Conservation (phyloP, 208 protist genomes). For the Leishmania guyanensis region DNA sequence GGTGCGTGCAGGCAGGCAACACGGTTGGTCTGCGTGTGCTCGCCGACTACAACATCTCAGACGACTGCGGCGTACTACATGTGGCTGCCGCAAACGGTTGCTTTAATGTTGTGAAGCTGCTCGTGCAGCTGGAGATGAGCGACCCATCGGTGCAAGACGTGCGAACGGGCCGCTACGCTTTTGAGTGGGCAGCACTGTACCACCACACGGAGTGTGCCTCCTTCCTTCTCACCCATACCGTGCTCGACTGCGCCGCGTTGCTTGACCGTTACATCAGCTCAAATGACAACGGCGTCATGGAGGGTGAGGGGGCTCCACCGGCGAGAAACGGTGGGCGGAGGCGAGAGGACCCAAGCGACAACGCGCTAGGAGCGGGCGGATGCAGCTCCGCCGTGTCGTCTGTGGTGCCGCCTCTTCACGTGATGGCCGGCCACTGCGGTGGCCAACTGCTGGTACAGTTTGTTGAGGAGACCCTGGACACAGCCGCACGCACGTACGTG, state of each 20-base stretch:
- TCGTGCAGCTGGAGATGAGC: constrained; percentile 75
- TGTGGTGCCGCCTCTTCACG: constrained; percentile 37
- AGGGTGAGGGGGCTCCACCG: neutral
- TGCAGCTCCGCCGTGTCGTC: neutral
- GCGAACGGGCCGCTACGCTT: constrained; percentile 54
- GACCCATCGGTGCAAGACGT: constrained; percentile 31
- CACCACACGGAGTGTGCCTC: constrained; percentile 49
- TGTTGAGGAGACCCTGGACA: constrained; percentile 41
- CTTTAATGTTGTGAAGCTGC: constrained; percentile 56
- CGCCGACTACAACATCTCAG: constrained; percentile 74
- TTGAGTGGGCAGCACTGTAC: constrained; percentile 64
- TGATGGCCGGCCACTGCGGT: constrained; percentile 46
- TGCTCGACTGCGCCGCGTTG: constrained; percentile 16
- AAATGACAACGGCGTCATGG: neutral
- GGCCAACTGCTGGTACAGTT: constrained; percentile 49
- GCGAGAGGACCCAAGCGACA: neutral
- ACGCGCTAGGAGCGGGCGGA: neutral
- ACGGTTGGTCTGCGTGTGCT: constrained; percentile 74
- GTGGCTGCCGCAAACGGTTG: constrained; percentile 58
- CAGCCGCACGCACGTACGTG: constrained; percentile 14
- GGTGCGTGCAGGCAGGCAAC: constrained; percentile 72
- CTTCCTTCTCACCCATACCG: constrained; percentile 58
- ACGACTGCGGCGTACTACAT: constrained; percentile 69
- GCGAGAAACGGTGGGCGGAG: neutral
- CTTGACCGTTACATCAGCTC: constrained; percentile 5